Base-by-base conservation (phyloP, 805 yeast species). In the Grigorovia jiainica region DNA sequence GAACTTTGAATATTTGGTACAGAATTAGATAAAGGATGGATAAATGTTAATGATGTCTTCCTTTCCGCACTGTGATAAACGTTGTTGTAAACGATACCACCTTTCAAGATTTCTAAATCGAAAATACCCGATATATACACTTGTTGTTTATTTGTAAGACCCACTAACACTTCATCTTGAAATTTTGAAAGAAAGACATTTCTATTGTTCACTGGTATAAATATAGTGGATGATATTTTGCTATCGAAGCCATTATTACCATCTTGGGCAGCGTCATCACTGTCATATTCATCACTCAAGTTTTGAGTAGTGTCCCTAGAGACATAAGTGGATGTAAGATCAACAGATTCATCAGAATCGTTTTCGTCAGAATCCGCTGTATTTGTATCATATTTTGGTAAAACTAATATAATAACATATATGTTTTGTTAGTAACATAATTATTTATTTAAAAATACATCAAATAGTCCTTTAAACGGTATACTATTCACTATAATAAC, bases 11-110 rank as follows among this genome's bases (percentile, higher is more conserved):
- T 49, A 2, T 55, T 43, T 2, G 65, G 53, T 34, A 60, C 51
- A 3, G 64, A 49, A 34, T 49, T 47, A 16, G 54, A 52, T 17
- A 51, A 36, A 1, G 64, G 63, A 39, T 60, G 63, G 57, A 60
- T 58, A 17, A 57, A 40, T 1, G 50, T 43, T 7, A 48, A 43
- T 1, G 15, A 15, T 6, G 46, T 42, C 34, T 42, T 51, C 13
- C n/a, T 32, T 2, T 60, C 53, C 5, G 63, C 58, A 39, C 52
- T 58, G 38, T 55, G 58, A 44, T 60, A 64, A 11, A 50, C 47
- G 30, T 50, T 53, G 34, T 60, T 60, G 45, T 59, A 59, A 1
- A 49, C 43, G 10, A 58, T 52, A 9, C 64, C 65, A 35, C 65
- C 65, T 47, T 58, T 59, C 11, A 59, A 45, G 6, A 60, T 46